Evolutionary conservation across 257 asterid genomes (phyloP).

Genomic region (Nicotiana obtusifolia): DNA sequence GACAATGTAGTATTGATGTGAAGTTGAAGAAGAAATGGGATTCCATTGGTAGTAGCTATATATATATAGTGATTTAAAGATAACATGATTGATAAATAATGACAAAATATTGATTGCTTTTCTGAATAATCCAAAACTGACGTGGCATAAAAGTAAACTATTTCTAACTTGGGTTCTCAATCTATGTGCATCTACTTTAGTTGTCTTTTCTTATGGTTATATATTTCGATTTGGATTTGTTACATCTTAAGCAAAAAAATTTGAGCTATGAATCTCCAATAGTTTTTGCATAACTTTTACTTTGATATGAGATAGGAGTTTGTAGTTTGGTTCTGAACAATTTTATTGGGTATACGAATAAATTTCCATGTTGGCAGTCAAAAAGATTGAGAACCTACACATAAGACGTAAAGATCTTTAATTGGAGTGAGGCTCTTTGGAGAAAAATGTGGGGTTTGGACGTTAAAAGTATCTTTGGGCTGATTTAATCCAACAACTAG

Average conservation of each 20-base stretch:
- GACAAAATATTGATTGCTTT: not conserved
- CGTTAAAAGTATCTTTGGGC: too few species aligned
- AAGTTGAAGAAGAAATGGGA: not conserved
- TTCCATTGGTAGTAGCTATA: not conserved
- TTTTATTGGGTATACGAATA: too few species aligned
- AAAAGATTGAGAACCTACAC: too few species aligned
- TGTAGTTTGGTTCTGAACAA: too few species aligned
- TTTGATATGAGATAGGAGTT: not conserved
- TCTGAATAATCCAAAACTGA: slow-evolving; percentile 3
- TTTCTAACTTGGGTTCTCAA: not conserved
- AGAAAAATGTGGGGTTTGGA: too few species aligned
- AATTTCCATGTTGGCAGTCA: too few species aligned
- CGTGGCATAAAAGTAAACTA: not conserved
- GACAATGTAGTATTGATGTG: not conserved
- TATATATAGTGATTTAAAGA: not conserved
- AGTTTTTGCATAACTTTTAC: not conserved
- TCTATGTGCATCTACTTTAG: not conserved
- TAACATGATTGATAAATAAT: not conserved
- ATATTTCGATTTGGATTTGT: not conserved
- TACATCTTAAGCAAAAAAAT: not conserved
- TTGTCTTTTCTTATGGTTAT: not conserved
- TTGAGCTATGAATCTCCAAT: not conserved
- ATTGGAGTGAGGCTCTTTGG: too few species aligned
- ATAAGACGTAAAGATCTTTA: too few species aligned
- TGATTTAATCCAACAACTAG: too few species aligned